phyloP scores from a whole-genome alignment of 257 asterid genomes.

The Przewalskia tangutica region DNA sequence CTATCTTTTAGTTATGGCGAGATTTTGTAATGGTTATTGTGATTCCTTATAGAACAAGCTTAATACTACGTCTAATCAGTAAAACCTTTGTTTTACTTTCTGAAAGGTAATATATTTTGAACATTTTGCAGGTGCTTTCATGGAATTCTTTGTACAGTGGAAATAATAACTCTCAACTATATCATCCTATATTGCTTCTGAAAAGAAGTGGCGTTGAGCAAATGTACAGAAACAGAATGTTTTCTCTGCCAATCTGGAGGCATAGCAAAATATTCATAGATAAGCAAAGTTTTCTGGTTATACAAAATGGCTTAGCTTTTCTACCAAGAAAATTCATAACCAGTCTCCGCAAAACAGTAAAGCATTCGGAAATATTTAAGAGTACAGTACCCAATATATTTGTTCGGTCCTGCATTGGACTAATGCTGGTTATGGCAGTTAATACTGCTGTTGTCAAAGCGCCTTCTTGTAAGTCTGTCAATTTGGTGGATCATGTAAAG shows the following conservation, averaged over 20 bases:
- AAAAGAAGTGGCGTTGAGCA: slow-evolving; percentile 11
- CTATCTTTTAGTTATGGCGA: no score
- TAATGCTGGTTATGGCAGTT: slow-evolving; percentile 59
- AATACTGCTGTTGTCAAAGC: slow-evolving; percentile 40
- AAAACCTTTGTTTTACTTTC: background rate
- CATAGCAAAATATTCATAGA: slow-evolving; percentile 21
- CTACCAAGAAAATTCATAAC: slow-evolving; percentile 20
- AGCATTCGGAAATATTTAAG: slow-evolving; percentile 20
- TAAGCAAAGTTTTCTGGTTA: slow-evolving; percentile 19
- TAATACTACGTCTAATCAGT: background rate
- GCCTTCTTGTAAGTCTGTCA: slow-evolving; percentile 55
- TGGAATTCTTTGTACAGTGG: slow-evolving; percentile 17
- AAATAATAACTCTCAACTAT: slow-evolving; percentile 15
- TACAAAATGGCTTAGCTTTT: slow-evolving; percentile 17
- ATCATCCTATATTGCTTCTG: slow-evolving; percentile 24
- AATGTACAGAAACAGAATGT: slow-evolving; percentile 11
- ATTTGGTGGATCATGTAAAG: slow-evolving; percentile 6
- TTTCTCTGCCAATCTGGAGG: slow-evolving; percentile 26
- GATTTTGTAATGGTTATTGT: background rate
- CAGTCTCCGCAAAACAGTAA: slow-evolving; percentile 21
- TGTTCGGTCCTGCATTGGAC: slow-evolving; percentile 41
- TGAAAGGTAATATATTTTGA: background rate
- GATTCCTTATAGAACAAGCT: background rate
- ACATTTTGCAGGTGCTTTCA: slow-evolving; percentile 31
- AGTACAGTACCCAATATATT: slow-evolving; percentile 23